These are phyloP conservation scores for Diaporthe sp. DNA, from an alignment of 2,329 filamentous ascomycete genomes.

Conservation along the genomic window DNA sequence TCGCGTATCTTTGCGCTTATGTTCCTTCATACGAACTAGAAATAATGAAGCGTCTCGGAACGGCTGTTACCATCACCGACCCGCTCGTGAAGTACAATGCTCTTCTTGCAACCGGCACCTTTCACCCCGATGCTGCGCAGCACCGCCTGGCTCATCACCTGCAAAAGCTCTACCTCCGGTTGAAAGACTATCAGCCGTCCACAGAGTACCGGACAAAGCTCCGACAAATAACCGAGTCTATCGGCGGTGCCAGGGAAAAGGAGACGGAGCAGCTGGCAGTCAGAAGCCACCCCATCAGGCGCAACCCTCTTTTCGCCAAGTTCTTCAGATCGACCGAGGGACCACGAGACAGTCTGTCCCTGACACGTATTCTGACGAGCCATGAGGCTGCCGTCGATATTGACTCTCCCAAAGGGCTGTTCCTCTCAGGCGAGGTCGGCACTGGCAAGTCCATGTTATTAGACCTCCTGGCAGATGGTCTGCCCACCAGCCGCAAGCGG, in stretches of 20 bases:
- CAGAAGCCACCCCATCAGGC: slow-evolving; percentile 68
- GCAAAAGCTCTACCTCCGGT: slow-evolving; percentile 79
- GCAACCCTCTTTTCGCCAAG: slow-evolving; percentile 71
- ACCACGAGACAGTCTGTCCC: slow-evolving; percentile 70
- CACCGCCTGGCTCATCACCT: slow-evolving; percentile 82
- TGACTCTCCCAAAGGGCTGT: slow-evolving; percentile 80
- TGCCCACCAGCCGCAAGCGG: slow-evolving; percentile 80
- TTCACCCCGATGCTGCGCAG: slow-evolving; percentile 78
- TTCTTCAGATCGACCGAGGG: slow-evolving; percentile 70
- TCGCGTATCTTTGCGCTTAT: neutral
- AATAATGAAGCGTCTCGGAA: slow-evolving; percentile 54
- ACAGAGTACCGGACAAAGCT: slow-evolving; percentile 78
- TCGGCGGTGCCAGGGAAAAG: slow-evolving; percentile 54
- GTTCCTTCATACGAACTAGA: neutral
- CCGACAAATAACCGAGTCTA: slow-evolving; percentile 67
- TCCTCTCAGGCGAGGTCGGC: slow-evolving; percentile 86
- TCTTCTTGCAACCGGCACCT: slow-evolving; percentile 75
- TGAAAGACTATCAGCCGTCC: slow-evolving; percentile 85
- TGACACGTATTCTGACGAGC: slow-evolving; percentile 78
- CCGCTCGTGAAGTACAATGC: slow-evolving; percentile 83
- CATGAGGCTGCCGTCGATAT: slow-evolving; percentile 80
- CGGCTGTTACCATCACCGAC: slow-evolving; percentile 75
- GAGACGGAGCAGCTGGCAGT: slow-evolving; percentile 60
- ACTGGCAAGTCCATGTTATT: slow-evolving; percentile 90
- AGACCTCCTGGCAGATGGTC: slow-evolving; percentile 82